Percentiles rank a stretch among this genome's conserved stretches.
These are phyloP conservation scores for Exophiala alcalophila DNA, from an alignment of 2,329 filamentous ascomycete genomes.

Conservation along the genomic window DNA sequence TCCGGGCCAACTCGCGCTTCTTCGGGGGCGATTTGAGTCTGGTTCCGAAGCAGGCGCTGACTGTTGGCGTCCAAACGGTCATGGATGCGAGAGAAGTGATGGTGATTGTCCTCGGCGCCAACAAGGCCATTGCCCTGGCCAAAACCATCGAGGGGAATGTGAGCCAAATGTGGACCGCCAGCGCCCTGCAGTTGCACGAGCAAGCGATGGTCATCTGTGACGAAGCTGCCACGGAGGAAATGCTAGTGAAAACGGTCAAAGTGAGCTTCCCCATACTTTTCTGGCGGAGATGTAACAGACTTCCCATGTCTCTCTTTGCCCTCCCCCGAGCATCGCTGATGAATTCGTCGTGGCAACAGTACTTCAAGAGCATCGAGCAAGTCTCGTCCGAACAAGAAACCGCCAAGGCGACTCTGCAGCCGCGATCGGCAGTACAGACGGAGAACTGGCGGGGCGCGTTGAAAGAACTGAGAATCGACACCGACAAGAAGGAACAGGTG, in stretches of 20 bases:
- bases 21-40: constrained; percentile 70
- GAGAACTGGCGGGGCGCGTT: constrained; percentile 29
- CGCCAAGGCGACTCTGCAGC: constrained; percentile 17
- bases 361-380: constrained; percentile 70
- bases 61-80: constrained; percentile 79
- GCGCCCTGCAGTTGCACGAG: constrained; percentile 73
- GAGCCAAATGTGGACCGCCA: constrained; percentile 90
- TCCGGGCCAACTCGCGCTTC: constrained; percentile 80
- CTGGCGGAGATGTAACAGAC: too few species aligned
- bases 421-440: constrained; percentile 9
- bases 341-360: constrained; percentile 43
- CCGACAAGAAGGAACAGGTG: constrained; percentile 35
- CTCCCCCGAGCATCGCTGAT: too few species aligned
- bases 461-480: constrained; percentile 47
- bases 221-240: constrained; percentile 71
- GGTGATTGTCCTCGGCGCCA: constrained; percentile 75
- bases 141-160: constrained; percentile 77
- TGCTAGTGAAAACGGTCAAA: constrained; percentile 71
- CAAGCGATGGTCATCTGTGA: constrained; percentile 81
- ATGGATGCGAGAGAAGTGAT: constrained; percentile 78
- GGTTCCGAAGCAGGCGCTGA: constrained; percentile 79
- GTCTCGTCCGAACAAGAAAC: constrained; percentile 46
- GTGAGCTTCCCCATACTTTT: constrained; percentile 17
- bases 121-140: constrained; percentile 76
- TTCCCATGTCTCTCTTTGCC: too few species aligned